Conservation (phyloP, 2,329 filamentous ascomycete species). For the Aspergillus quadricinctus region DNA sequence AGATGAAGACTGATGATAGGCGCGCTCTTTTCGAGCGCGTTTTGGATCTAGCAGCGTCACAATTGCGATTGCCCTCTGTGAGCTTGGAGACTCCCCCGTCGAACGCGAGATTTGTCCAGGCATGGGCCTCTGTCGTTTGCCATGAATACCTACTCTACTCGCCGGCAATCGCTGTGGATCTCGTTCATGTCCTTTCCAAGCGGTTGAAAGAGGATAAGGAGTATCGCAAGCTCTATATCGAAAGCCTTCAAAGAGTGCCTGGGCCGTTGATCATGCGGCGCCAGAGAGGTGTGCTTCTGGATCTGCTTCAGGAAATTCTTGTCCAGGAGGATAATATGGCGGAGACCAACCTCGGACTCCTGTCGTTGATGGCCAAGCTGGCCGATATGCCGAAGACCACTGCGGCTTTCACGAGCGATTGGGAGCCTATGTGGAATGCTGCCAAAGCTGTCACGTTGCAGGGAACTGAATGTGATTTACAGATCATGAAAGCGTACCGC, state of each 20-base stretch:
- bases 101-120: conserved; percentile 30
- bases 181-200: conserved; percentile 31
- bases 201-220: conserved; percentile 26
- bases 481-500: conserved; percentile 35
- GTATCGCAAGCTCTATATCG: conserved; percentile 27
- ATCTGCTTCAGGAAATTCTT: conserved; percentile 31
- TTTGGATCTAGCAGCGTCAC: conserved; percentile 27
- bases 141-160: conserved; percentile 37
- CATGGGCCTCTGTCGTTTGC: conserved; percentile 36
- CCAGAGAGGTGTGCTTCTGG: conserved; percentile 30
- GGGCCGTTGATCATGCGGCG: conserved; percentile 34
- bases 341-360: conserved; percentile 27
- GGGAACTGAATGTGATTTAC: conserved; percentile 29
- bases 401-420: conserved; percentile 32
- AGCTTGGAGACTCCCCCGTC: conserved; percentile 23
- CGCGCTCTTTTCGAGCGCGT: conserved; percentile 31
- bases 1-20: conserved; percentile 27
- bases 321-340: conserved; percentile 23
- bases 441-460: conserved; percentile 31
- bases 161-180: conserved; percentile 30
- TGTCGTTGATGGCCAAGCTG: conserved; percentile 39
- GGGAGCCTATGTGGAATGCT: conserved; percentile 34
- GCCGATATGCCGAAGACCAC: conserved; percentile 38
- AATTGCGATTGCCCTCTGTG: conserved; percentile 21
- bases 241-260: conserved; percentile 36